Percentiles rank a stretch among this genome's conserved stretches.
These are phyloP conservation scores for Trichoderma koningii DNA, from an alignment of 2,329 filamentous ascomycete species.

Conservation along the genomic window DNA sequence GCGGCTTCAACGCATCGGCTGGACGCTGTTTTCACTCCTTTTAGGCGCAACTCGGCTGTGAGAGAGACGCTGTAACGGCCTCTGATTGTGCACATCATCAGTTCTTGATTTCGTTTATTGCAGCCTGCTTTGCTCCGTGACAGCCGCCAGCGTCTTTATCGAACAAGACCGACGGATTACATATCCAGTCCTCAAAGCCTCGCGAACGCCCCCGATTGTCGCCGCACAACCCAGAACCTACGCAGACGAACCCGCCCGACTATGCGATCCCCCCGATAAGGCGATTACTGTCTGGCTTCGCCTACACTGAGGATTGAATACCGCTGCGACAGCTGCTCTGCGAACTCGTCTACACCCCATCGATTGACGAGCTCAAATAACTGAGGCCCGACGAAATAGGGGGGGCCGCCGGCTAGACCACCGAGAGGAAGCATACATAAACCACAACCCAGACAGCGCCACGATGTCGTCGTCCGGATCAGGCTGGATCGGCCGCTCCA, in stretches of 20 bases:
- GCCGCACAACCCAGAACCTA: conserved; percentile 32
- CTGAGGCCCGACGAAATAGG: conserved; percentile 3
- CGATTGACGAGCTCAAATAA: not conserved
- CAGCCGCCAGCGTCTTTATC: not conserved
- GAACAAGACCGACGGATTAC: conserved; percentile 16
- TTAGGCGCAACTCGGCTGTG: not conserved
- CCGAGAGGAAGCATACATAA: not conserved
- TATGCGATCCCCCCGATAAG: conserved; percentile 40
- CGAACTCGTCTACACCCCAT: not conserved
- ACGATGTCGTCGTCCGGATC: conserved; percentile 59
- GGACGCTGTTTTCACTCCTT: not conserved
- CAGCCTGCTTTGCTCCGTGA: not conserved
- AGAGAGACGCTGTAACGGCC: not conserved
- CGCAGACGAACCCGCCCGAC: conserved; percentile 34
- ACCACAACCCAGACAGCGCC: conserved; percentile 27
- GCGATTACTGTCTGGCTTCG: conserved; percentile 31
- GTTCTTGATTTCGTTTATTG: not conserved
- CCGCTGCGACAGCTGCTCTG: conserved; percentile 13
- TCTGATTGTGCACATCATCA: not conserved
- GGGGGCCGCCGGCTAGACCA: conserved; percentile 4
- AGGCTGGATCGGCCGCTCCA: conserved; percentile 68
- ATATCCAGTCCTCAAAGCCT: conserved; percentile 12
- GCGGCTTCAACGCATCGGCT: not conserved
- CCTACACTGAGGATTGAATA: conserved; percentile 28
- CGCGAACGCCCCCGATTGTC: conserved; percentile 35